A percentile compares a stretch with the other conserved stretches of the same genome.
phyloP scores from a whole-genome alignment of 2,329 filamentous ascomycete species.

The Teratosphaeria destructans region DNA sequence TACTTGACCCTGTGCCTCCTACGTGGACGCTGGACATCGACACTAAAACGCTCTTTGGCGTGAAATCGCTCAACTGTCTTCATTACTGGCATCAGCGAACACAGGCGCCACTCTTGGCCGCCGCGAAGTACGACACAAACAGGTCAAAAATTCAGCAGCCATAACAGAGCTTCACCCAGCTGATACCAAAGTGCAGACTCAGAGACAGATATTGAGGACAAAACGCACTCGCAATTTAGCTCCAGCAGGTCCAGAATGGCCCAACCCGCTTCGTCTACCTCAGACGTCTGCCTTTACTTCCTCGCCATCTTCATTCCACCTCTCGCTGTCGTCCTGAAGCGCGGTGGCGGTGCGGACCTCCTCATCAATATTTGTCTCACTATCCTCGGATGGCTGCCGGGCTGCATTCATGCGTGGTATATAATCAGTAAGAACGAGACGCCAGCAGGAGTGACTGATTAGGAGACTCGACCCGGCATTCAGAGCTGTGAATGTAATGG shows the following conservation, averaged over 20 bases:
- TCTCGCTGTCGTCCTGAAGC: conserved; percentile 38
- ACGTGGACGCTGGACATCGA: background rate
- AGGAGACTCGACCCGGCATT: background rate
- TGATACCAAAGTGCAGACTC: background rate
- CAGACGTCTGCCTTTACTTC: conserved; percentile 29
- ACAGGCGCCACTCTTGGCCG: background rate
- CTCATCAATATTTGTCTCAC: conserved; percentile 34
- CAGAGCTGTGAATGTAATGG: too few species aligned
- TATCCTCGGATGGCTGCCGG: conserved; percentile 55
- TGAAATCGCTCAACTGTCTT: background rate
- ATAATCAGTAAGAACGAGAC: background rate
- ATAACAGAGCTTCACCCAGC: background rate
- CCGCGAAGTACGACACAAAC: background rate
- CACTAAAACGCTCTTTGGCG: background rate
- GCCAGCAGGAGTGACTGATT: background rate
- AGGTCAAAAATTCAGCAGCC: background rate
- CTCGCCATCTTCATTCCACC: conserved; percentile 68
- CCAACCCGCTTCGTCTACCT: background rate
- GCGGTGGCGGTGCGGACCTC: conserved; percentile 39
- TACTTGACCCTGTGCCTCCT: background rate
- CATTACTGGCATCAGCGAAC: background rate
- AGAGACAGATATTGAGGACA: background rate
- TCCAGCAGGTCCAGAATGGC: background rate
- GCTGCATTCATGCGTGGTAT: conserved; percentile 22
- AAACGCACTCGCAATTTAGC: background rate